Evolutionary conservation across 371 early-diverging fungal species (phyloP), one percentile per base, ranked within the genome.

Genomic region (Saksenaea vasiformis): DNA sequence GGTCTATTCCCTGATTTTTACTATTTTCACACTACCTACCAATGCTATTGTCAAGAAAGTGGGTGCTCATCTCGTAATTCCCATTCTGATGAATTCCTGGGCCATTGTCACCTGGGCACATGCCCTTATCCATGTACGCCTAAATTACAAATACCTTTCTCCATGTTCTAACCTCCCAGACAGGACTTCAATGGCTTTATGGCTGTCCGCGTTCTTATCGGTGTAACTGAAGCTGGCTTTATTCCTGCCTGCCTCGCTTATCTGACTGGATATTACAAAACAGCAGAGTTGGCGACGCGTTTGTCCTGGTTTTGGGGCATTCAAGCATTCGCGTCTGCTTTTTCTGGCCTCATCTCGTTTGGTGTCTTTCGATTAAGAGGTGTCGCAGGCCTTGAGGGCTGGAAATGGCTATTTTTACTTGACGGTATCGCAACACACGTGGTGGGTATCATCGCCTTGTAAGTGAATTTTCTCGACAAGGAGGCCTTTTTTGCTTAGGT

Each of bases 71-170:
- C 58, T 74, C 13, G 84, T 83, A 78, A 84, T 87, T 39, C 87
- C 87, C 0, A 70, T 84, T 39, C 63, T 89, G 24, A 87, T 89
- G 87, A 69, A 64, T 24, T 44, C 80, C 24, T 89, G 89, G 89
- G 89, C 85, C 14, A 54, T 83, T 11, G 76, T 81, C 0, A 85
- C 85, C 0, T 84, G 83, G 66, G 69, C 72, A 5, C 83, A 73
- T 47, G 66, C 65, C 15, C 56, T 75, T 27, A 47, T 73, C 15
- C 64, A 69, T 44, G 76, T 71, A 66, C 54, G 68, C 19, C 13
- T 14, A 41, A 5, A 17, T 17, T 41, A n/a, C 14, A 11, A n/a
- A 5, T 5, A 41, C 43, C 17, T 1, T 14, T 13, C 31, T 7
- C 31, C 2, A 4, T 4, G 31, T 31, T 31, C 31, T 58, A 43